A percentile compares a stretch with the other conserved stretches of the same genome.
Conservation (phyloP, 2,329 filamentous ascomycete species). For the Fusarium haematococcum region DNA sequence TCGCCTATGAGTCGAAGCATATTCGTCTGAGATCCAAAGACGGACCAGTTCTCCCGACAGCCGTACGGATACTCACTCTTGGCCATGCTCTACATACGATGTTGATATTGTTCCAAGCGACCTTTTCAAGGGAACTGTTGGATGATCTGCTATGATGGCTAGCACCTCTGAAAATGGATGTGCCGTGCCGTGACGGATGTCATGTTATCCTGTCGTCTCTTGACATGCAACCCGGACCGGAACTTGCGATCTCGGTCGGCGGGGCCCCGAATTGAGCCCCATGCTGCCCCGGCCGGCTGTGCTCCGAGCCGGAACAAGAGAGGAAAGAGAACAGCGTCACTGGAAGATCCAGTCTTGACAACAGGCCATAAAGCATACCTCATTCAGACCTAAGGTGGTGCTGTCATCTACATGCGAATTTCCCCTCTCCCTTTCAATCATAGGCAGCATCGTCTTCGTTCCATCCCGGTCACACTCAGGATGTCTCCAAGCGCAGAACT, state of each 20-base stretch:
- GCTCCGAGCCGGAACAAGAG: not conserved
- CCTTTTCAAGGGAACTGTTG: not conserved
- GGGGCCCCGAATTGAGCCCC: not conserved
- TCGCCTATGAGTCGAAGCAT: not conserved
- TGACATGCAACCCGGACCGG: not conserved
- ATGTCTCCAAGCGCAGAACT: not conserved
- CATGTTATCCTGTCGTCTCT: not conserved
- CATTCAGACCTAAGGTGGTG: not conserved
- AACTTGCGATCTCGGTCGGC: not conserved
- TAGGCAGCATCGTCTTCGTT: not conserved
- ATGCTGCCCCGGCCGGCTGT: not conserved
- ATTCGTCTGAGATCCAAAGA: not conserved
- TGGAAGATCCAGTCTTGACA: not conserved
- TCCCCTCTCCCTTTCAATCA: not conserved
- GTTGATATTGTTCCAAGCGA: not conserved
- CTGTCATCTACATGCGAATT: not conserved
- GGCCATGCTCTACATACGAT: not conserved
- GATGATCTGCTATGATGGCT: not conserved
- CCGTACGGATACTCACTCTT: not conserved
- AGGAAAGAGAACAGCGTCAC: not conserved
- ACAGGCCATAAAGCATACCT: not conserved
- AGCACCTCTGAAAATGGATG: not conserved
- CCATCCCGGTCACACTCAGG: not conserved
- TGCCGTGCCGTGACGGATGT: not conserved
- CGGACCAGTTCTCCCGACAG: not conserved